These are phyloP conservation scores for Bromus sterilis DNA, from an alignment of 176 grass and related monocot species.

Conservation along the genomic window DNA sequence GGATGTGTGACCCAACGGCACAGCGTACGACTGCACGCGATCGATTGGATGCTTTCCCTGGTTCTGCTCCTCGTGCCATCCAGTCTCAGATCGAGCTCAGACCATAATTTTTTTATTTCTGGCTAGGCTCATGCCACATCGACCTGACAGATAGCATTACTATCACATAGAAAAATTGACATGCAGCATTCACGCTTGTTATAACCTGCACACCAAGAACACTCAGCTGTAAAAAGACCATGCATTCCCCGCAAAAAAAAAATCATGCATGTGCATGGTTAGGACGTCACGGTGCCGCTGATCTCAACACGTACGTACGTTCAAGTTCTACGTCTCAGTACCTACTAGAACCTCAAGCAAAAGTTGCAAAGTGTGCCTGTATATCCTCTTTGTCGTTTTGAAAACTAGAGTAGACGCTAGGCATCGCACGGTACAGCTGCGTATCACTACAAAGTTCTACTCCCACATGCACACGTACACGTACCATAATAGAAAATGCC, in stretches of 20 bases:
- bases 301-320: no score
- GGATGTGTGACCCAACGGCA: neutral
- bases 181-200: neutral
- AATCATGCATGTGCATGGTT: neutral
- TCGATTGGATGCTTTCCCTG: neutral
- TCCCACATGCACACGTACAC: neutral
- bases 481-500: neutral
- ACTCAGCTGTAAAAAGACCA: neutral
- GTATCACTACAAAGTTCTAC: neutral
- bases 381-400: neutral
- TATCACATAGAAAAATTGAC: neutral
- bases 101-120: neutral
- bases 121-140: neutral
- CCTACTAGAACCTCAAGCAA: neutral
- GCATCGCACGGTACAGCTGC: neutral
- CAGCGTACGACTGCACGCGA: neutral
- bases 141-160: neutral
- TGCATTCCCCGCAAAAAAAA: no score
- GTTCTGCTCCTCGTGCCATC: neutral
- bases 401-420: neutral
- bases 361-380: neutral
- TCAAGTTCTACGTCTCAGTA: neutral
- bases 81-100: neutral
- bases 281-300: neutral
- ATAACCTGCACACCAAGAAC: neutral